Conservation (phyloP, 345 rosid genomes). For the Capsella bursapastoris region DNA sequence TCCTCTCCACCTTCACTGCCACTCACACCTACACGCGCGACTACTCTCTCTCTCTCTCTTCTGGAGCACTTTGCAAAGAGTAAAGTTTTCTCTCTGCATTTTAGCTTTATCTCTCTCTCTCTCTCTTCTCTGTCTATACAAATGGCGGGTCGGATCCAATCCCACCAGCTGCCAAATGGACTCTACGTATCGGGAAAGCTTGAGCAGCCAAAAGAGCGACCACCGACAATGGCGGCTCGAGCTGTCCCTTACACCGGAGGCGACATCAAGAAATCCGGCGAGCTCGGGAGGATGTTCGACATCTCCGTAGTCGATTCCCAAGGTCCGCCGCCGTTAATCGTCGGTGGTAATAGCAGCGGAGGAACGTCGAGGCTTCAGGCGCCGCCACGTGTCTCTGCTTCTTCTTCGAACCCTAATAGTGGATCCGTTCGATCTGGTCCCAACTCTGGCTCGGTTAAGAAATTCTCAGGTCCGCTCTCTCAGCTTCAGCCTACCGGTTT, state of each 20-base stretch:
- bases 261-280: conserved; percentile 91
- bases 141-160: conserved; percentile 80
- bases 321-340: conserved; percentile 48
- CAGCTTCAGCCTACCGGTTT: conserved; percentile 85
- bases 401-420: conserved; percentile 70
- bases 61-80: conserved; percentile 43
- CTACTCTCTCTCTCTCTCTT: conserved; percentile 40
- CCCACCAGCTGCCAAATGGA: conserved; percentile 90
- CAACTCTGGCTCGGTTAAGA: conserved; percentile 73
- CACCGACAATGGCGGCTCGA: conserved; percentile 78
- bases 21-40: conserved; percentile 42
- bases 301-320: conserved; percentile 58
- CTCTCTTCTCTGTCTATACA: conserved; percentile 32
- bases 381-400: conserved; percentile 44
- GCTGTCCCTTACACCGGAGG: conserved; percentile 93
- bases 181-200: conserved; percentile 81
- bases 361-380: conserved; percentile 52
- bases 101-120: conserved; percentile 31
- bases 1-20: conserved; percentile 36
- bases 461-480: conserved; percentile 76
- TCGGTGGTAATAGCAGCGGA: conserved; percentile 46
- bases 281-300: conserved; percentile 93
- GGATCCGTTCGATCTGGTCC: conserved; percentile 93
- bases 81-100: conserved; percentile 42
- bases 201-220: conserved; percentile 71